Evolutionary conservation across 1,284 basidiomycete genomes (phyloP).

Genomic region (Retiboletus fuscus): DNA sequence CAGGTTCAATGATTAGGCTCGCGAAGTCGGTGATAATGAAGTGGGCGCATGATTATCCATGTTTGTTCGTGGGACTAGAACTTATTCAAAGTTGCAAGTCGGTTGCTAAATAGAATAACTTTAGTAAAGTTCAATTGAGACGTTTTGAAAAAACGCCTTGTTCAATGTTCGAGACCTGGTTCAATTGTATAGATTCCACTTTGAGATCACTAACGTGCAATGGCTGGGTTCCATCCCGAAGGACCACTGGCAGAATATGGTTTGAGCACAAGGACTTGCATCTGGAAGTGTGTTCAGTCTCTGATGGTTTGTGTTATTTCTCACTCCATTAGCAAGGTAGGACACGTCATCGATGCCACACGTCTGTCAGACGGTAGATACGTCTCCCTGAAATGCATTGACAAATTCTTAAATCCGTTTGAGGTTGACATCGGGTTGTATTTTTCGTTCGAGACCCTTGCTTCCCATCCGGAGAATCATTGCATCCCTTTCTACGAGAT

Average conservation of each 20-base stretch:
- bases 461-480: constrained; percentile 24
- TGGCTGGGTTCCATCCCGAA: constrained; percentile 46
- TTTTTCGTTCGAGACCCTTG: constrained; percentile 20
- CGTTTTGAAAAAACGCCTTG: no score
- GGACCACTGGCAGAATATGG: background rate
- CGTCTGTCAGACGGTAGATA: constrained; percentile 23
- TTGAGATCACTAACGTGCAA: no score
- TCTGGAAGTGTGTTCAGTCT: constrained; percentile 12
- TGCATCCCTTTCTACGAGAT: constrained; percentile 35
- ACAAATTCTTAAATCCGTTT: constrained; percentile 19
- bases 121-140: no score
- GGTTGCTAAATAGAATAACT: no score
- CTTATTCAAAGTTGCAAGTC: no score
- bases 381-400: constrained; percentile 31
- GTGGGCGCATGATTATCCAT: constrained; percentile 6
- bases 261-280: constrained; percentile 17
- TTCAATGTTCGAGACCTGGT: no score
- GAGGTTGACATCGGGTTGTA: constrained; percentile 28
- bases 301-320: background rate
- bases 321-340: background rate
- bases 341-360: constrained; percentile 27
- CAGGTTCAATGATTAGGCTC: background rate
- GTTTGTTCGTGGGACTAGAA: background rate
- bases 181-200: no score
- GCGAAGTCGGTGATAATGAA: constrained; percentile 3